Evolutionary conservation across 139 green algal species (phyloP).

Genomic region (Chlorella sp.): DNA sequence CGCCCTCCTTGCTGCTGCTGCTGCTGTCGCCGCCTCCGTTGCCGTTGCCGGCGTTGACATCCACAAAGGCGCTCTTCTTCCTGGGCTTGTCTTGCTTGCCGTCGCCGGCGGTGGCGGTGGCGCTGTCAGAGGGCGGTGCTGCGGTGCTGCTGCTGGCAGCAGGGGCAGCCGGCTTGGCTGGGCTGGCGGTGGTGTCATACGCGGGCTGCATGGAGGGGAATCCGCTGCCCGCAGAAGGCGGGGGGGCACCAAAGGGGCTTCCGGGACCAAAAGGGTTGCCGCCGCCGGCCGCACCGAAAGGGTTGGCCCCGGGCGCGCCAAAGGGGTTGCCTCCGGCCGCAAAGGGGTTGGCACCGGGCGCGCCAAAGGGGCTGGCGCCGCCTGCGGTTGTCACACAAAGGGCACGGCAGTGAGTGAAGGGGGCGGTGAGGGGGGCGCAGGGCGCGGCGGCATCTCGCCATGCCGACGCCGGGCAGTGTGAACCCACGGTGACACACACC

Average conservation of each 20-base stretch:
- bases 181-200: conserved; percentile 42
- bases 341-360: conserved; percentile 34
- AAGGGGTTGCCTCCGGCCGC: conserved; percentile 28
- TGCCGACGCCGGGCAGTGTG: background rate
- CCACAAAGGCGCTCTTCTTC: conserved; percentile 42
- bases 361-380: conserved; percentile 39
- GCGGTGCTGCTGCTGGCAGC: background rate
- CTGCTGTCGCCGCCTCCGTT: conserved; percentile 3
- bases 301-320: conserved; percentile 17
- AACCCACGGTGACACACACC: too few species aligned
- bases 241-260: conserved; percentile 12
- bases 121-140: background rate
- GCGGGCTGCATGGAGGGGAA: conserved; percentile 18
- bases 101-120: background rate
- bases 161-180: background rate
- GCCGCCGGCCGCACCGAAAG: conserved; percentile 29
- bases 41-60: conserved; percentile 33
- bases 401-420: too few species aligned
- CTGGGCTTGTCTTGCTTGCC: conserved; percentile 7
- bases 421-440: background rate
- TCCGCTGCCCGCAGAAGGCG: background rate
- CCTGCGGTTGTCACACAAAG: background rate
- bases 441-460: background rate
- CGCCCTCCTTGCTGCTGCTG: background rate
- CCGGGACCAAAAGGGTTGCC: conserved; percentile 31